Percentiles rank a stretch among this genome's conserved stretches.
These are phyloP conservation scores for Cyamopsis tetragonoloba DNA, from an alignment of 306 rosid species.

Conservation along the genomic window DNA sequence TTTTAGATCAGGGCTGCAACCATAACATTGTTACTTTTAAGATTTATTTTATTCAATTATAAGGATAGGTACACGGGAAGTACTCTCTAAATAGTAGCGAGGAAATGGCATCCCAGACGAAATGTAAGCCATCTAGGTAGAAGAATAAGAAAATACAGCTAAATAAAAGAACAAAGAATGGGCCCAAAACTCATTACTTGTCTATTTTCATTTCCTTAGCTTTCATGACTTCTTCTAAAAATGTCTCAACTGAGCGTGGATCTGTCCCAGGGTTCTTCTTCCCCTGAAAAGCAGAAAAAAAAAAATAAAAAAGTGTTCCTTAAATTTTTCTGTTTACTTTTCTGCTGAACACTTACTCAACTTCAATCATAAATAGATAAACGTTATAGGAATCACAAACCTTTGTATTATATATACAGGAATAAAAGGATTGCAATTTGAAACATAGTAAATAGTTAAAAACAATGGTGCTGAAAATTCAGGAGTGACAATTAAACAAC, in stretches of 20 bases:
- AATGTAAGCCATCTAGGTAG: constrained; percentile 12
- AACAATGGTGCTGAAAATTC: background rate
- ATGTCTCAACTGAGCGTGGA: constrained; percentile 50
- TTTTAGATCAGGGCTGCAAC: background rate
- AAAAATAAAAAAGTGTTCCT: background rate
- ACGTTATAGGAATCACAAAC: background rate
- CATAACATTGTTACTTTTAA: background rate
- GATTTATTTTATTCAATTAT: background rate
- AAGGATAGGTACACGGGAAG: background rate
- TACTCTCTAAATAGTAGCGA: background rate
- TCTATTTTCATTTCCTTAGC: constrained; percentile 92
- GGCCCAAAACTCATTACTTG: constrained; percentile 46
- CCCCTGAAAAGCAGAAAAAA: constrained; percentile 57
- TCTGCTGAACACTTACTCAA: background rate
- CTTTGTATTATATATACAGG: background rate
- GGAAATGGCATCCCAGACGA: background rate
- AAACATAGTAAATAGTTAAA: background rate
- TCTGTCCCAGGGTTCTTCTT: constrained; percentile 89
- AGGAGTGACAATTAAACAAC: background rate
- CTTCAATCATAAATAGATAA: background rate
- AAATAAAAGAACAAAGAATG: background rate
- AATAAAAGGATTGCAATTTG: background rate
- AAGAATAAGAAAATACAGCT: background rate
- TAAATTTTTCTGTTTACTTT: background rate
- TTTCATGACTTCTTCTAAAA: constrained; percentile 62